Evolutionary conservation across 2,329 filamentous ascomycete genomes (phyloP).

Genomic region (Phialophora expanda): DNA sequence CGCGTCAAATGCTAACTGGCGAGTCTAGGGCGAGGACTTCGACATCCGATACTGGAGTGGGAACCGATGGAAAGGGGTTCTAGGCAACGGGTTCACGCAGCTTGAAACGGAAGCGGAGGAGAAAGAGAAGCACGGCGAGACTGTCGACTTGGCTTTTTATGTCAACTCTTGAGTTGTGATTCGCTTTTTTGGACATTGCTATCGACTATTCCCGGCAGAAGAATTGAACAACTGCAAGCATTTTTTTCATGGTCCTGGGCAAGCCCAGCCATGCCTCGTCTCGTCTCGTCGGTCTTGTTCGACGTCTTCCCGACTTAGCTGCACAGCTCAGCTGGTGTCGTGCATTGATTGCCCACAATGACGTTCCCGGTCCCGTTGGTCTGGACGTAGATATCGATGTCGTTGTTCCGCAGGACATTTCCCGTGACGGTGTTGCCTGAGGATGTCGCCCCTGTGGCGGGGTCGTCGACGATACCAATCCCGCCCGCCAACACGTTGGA

Average conservation of each 20-base stretch:
- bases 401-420: slow-evolving; percentile 29
- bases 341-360: slow-evolving; percentile 30
- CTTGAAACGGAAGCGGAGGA: slow-evolving; percentile 43
- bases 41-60: slow-evolving; percentile 25
- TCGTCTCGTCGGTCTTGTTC: neutral
- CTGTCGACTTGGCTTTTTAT: slow-evolving; percentile 33
- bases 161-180: slow-evolving; percentile 11
- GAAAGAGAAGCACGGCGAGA: slow-evolving; percentile 21
- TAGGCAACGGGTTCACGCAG: slow-evolving; percentile 48
- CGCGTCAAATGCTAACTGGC: neutral
- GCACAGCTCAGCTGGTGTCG: slow-evolving; percentile 26
- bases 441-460: slow-evolving; percentile 1
- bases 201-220: neutral
- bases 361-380: slow-evolving; percentile 32
- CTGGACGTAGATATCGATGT: slow-evolving; percentile 27
- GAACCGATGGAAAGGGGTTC: slow-evolving; percentile 41
- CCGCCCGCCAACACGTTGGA: slow-evolving; percentile 7
- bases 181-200: neutral
- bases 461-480: slow-evolving; percentile 25
- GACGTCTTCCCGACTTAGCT: neutral
- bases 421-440: slow-evolving; percentile 21
- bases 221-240: neutral
- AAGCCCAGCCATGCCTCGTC: too few species aligned
- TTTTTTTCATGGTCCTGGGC: too few species aligned
- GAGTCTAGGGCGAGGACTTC: slow-evolving; percentile 38